Conservation (phyloP, 2,329 filamentous ascomycete genomes). For the Neofusicoccum ribis region DNA sequence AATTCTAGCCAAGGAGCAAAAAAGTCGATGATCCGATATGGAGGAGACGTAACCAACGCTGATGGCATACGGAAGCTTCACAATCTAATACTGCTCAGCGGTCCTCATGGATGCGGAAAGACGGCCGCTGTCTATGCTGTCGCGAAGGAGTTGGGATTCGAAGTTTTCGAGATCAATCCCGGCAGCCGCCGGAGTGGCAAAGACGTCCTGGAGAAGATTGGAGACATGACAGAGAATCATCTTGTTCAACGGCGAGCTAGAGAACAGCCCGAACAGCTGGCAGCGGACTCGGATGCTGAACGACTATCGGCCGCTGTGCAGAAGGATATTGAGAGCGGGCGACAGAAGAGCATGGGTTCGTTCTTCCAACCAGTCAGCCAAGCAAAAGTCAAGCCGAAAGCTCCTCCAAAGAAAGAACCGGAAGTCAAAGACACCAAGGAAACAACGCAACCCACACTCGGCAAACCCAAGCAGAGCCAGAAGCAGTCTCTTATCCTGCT, state of each 20-base stretch:
- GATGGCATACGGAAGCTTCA: slow-evolving; percentile 52
- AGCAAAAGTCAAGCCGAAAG: slow-evolving; percentile 22
- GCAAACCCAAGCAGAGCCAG: slow-evolving; percentile 52
- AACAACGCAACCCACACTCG: slow-evolving; percentile 31
- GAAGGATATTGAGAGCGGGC: slow-evolving; percentile 63
- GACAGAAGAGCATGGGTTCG: slow-evolving; percentile 75
- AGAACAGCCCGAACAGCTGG: slow-evolving; percentile 15
- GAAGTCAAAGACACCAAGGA: neutral
- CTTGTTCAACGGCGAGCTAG: slow-evolving; percentile 63
- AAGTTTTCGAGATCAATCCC: slow-evolving; percentile 92
- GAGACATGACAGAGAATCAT: slow-evolving; percentile 96
- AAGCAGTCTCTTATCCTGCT: slow-evolving; percentile 93
- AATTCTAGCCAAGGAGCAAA: slow-evolving; percentile 31
- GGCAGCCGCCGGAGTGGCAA: slow-evolving; percentile 81
- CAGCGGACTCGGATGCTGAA: slow-evolving; percentile 38
- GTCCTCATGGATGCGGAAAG: slow-evolving; percentile 87
- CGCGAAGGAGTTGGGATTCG: slow-evolving; percentile 87
- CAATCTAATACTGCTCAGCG: slow-evolving; percentile 86
- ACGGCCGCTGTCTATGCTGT: slow-evolving; percentile 89
- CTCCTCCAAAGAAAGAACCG: neutral
- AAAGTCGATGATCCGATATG: slow-evolving; percentile 38
- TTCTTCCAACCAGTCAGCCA: slow-evolving; percentile 64
- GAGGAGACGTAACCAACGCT: slow-evolving; percentile 32
- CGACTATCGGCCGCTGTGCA: slow-evolving; percentile 49
- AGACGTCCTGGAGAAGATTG: slow-evolving; percentile 87